These are phyloP conservation scores for Phytopythium kandeliae DNA, from an alignment of 352 stramenopile genomes.

Conservation along the genomic window DNA sequence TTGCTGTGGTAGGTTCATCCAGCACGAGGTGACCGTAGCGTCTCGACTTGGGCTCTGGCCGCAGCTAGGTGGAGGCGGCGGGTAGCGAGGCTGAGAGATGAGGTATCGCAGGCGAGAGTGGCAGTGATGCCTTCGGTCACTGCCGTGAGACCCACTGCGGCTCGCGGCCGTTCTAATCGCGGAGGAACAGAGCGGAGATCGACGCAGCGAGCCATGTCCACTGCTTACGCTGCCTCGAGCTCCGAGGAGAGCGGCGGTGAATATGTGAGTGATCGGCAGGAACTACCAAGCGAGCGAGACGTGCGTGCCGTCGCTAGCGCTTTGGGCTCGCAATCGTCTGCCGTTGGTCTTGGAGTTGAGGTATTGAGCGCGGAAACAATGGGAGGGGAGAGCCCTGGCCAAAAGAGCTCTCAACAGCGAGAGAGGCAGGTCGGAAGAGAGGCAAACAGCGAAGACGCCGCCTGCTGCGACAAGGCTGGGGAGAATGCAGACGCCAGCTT, in stretches of 20 bases:
- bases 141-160: no score
- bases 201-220: no score
- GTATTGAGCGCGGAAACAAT: background rate
- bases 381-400: background rate
- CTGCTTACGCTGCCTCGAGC: no score
- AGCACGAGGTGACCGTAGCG: no score
- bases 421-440: background rate
- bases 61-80: constrained; percentile 1
- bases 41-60: background rate
- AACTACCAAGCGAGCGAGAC: background rate
- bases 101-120: background rate
- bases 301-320: background rate
- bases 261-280: background rate
- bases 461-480: background rate
- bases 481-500: no score
- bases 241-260: no score
- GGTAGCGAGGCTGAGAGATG: background rate
- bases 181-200: no score
- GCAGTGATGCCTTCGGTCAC: no score
- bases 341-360: background rate
- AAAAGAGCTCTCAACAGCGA: background rate
- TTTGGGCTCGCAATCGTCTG: background rate
- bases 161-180: no score
- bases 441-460: background rate
- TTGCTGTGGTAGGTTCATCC: no score